Percentiles rank a stretch among this genome's conserved stretches.
These are phyloP conservation scores for Ramichloridium luteum DNA, from an alignment of 2,329 filamentous ascomycete species.

Conservation along the genomic window DNA sequence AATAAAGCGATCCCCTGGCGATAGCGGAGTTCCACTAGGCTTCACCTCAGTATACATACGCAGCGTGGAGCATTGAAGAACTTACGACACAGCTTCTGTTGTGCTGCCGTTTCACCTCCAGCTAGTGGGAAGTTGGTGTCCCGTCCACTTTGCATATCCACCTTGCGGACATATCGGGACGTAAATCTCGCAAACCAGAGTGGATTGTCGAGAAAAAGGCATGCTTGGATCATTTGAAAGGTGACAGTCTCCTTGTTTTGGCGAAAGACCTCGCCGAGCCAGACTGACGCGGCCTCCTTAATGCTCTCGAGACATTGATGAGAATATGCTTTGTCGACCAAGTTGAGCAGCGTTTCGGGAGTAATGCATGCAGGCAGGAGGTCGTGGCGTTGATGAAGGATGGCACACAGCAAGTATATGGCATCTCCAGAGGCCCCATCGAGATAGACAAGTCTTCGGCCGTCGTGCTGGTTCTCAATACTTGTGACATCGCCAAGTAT, in stretches of 20 bases:
- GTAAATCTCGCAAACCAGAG: conserved; percentile 21
- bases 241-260: too few relatives aligned
- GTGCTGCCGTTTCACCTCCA: conserved; percentile 3
- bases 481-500: too few relatives aligned
- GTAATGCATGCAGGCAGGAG: conserved; percentile 15
- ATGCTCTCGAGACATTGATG: conserved; percentile 18
- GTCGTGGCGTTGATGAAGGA: conserved; percentile 20
- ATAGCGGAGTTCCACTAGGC: conserved; percentile 9
- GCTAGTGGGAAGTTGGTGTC: too few relatives aligned
- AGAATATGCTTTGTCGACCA: conserved; percentile 13
- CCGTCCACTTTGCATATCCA: too few relatives aligned
- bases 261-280: conserved; percentile 21
- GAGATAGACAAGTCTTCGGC: too few relatives aligned
- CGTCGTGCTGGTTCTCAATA: too few relatives aligned
- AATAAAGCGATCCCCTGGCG: conserved; percentile 8
- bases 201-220: conserved; percentile 18
- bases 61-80: conserved; percentile 8
- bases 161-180: conserved; percentile 13
- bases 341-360: conserved; percentile 12
- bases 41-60: too few relatives aligned
- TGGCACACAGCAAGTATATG: conserved; percentile 16
- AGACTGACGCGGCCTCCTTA: conserved; percentile 12
- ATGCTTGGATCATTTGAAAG: conserved; percentile 16
- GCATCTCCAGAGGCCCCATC: too few relatives aligned
- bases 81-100: background rate